Conservation (phyloP, 495 filamentous ascomycete species). For the Neurospora africana region DNA sequence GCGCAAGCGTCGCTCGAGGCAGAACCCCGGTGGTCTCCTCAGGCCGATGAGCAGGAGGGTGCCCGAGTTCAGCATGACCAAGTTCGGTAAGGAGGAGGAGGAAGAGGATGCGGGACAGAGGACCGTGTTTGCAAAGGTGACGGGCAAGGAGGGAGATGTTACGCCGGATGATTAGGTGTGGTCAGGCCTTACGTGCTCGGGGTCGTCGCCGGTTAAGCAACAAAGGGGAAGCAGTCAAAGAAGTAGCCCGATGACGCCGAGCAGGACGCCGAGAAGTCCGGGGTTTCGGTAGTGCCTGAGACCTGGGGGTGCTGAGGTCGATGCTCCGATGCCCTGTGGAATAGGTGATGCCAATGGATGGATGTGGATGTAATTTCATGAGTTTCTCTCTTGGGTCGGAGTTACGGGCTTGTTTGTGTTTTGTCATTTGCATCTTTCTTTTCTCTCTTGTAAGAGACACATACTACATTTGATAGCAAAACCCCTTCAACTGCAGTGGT, state of each 20-base stretch:
- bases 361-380: not conserved
- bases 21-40: conserved; percentile 19
- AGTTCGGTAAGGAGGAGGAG: conserved; percentile 31
- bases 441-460: not conserved
- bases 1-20: conserved; percentile 20
- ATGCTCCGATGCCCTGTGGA: not conserved
- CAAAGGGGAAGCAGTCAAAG: not conserved
- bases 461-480: not conserved
- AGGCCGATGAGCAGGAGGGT: conserved; percentile 28
- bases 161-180: conserved; percentile 30
- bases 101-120: conserved; percentile 23
- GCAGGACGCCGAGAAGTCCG: not conserved
- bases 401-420: not conserved
- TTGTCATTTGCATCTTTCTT: not conserved
- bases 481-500: not conserved
- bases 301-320: not conserved
- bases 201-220: conserved; percentile 9
- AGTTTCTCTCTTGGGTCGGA: not conserved
- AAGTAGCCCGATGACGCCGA: not conserved
- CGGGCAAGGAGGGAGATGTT: conserved; percentile 13
- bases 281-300: not conserved
- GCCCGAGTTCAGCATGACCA: conserved; percentile 40
- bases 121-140: conserved; percentile 22
- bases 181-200: conserved; percentile 15
- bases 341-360: not conserved